These are phyloP conservation scores for Phytophthora sojae DNA, from an alignment of 352 stramenopile genomes.

Conservation along the genomic window DNA sequence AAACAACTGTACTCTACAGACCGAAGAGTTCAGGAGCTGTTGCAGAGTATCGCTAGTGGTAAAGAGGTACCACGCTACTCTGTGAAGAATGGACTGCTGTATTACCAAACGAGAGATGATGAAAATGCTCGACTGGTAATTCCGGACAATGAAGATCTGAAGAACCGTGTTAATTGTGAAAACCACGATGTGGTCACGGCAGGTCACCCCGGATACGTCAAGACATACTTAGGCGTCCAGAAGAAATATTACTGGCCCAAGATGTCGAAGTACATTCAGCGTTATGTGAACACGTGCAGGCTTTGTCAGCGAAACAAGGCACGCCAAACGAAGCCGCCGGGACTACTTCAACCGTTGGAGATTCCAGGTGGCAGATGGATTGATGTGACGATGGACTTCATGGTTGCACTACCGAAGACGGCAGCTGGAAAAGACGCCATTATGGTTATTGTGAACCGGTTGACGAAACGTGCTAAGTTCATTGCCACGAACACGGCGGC, in stretches of 20 bases:
- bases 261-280: constrained; percentile 35
- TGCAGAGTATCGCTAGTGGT: no score
- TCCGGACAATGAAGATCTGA: constrained; percentile 28
- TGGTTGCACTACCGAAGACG: background rate
- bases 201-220: constrained; percentile 18
- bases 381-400: constrained; percentile 21
- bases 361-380: constrained; percentile 15
- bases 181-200: constrained; percentile 19
- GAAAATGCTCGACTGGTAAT: no score
- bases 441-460: constrained; percentile 21
- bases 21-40: no score
- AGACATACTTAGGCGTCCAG: constrained; percentile 13
- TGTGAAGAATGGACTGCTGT: no score
- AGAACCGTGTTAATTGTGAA: constrained; percentile 22
- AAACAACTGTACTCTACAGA: no score
- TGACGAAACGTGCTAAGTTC: constrained; percentile 21
- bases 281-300: constrained; percentile 28
- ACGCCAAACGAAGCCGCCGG: constrained; percentile 18
- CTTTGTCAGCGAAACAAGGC: constrained; percentile 34
- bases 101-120: no score
- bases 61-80: no score
- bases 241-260: constrained; percentile 18
- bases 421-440: constrained; percentile 3
- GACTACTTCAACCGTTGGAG: constrained; percentile 16
- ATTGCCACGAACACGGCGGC: constrained; percentile 10